A percentile compares a stretch with the other conserved stretches of the same genome.
Conservation (phyloP, 106 monocot species). For the Allium sativum region DNA sequence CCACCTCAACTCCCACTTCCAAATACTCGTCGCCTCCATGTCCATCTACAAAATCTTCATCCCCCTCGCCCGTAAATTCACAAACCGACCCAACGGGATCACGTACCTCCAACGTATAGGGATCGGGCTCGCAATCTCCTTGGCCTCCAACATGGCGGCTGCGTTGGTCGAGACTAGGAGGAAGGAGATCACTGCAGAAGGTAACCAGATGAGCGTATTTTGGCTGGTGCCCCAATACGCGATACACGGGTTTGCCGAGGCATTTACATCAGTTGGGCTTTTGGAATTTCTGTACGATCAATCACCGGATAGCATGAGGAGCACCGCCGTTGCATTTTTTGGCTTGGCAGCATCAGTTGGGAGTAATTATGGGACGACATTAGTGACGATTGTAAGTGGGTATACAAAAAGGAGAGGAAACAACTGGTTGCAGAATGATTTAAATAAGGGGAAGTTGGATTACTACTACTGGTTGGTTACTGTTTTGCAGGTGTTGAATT, state of each 20-base stretch:
- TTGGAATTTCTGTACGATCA: conserved; percentile 66
- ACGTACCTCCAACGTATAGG: conserved; percentile 51
- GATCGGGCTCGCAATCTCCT: conserved; percentile 36
- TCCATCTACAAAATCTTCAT: conserved; percentile 46
- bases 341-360: conserved; percentile 43
- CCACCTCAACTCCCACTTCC: conserved; percentile 28
- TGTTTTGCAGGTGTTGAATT: conserved; percentile 9
- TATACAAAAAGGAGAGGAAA: conserved; percentile 22
- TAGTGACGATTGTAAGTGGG: conserved; percentile 40
- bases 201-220: not conserved
- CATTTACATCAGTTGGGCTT: not conserved
- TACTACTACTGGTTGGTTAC: conserved; percentile 27
- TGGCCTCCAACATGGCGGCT: conserved; percentile 27
- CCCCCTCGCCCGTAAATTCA: conserved; percentile 41
- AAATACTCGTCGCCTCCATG: conserved; percentile 45
- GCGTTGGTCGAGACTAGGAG: conserved; percentile 34
- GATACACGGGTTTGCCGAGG: not conserved
- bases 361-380: conserved; percentile 32
- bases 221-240: conserved; percentile 3
- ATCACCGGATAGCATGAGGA: conserved; percentile 71
- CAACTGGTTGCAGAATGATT: conserved; percentile 36
- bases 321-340: conserved; percentile 43
- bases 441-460: conserved; percentile 26
- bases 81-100: conserved; percentile 29
- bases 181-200: conserved; percentile 3